Evolutionary conservation across 495 filamentous ascomycete species (phyloP).

Genomic region (Chaetomidium leptoderma): DNA sequence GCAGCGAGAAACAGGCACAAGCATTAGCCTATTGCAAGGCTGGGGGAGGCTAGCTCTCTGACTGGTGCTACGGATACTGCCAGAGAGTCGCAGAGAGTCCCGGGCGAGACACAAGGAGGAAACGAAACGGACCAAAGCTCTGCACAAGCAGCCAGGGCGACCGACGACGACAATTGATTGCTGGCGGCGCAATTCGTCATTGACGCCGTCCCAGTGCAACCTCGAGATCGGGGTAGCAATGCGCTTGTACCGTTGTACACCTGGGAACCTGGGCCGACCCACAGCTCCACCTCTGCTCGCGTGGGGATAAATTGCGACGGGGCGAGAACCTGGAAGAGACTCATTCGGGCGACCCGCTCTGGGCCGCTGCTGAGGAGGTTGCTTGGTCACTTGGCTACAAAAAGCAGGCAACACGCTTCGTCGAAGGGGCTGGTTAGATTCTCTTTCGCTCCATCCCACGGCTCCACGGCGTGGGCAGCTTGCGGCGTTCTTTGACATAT

Average conservation of each 20-base stretch:
- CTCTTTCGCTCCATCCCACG: no score
- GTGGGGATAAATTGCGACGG: slow-evolving; percentile 16
- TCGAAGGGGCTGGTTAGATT: no score
- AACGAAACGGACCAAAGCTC: not conserved
- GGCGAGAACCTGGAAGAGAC: not conserved
- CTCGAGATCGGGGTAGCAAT: not conserved
- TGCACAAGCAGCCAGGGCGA: not conserved
- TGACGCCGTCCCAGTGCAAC: not conserved
- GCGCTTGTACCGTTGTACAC: slow-evolving; percentile 1
- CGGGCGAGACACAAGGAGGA: slow-evolving; percentile 1
- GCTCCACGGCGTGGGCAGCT: no score
- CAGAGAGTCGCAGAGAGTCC: not conserved
- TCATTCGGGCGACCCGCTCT: no score
- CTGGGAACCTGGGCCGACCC: not conserved
- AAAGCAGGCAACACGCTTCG: no score
- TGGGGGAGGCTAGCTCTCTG: not conserved
- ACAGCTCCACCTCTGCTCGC: slow-evolving; percentile 7
- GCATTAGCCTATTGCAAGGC: slow-evolving; percentile 9
- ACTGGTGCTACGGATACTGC: no score
- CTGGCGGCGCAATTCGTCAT: not conserved
- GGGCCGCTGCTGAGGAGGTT: not conserved
- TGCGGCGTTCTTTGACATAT: no score
- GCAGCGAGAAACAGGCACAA: slow-evolving; percentile 4
- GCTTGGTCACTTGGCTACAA: no score
- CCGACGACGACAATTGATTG: not conserved